phyloP scores from a whole-genome alignment of 345 rosid species.

The Aquilaria yunnanensis region DNA sequence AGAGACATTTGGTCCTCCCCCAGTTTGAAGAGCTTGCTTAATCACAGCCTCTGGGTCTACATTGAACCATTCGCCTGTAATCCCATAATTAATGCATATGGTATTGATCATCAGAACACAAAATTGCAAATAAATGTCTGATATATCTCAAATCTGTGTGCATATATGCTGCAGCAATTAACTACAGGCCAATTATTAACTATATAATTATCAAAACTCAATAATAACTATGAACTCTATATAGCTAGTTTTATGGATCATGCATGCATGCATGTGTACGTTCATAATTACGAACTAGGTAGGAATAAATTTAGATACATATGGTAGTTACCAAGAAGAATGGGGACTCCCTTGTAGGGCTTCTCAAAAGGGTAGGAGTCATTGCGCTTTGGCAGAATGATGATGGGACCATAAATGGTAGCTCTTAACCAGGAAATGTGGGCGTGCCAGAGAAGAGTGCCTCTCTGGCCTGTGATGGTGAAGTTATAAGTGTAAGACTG shows the following conservation, averaged over 20 bases:
- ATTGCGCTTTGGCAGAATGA: slow-evolving; percentile 45
- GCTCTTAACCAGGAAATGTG: slow-evolving; percentile 60
- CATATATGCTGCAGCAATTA: no score
- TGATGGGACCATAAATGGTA: slow-evolving; percentile 44
- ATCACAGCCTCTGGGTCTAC: slow-evolving; percentile 49
- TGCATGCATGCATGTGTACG: not conserved
- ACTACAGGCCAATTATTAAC: no score
- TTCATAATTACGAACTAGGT: not conserved
- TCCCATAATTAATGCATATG: not conserved
- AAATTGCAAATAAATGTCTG: no score
- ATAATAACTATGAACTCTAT: no score
- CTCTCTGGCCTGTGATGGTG: slow-evolving; percentile 57
- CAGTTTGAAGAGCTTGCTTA: slow-evolving; percentile 46
- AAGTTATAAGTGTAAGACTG: slow-evolving; percentile 46
- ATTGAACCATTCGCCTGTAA: slow-evolving; percentile 66
- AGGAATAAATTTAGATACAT: no score
- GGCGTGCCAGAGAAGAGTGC: slow-evolving; percentile 67
- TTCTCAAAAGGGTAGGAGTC: slow-evolving; percentile 46
- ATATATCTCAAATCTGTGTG: no score
- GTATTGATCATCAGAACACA: not conserved
- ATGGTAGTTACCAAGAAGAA: slow-evolving; percentile 35
- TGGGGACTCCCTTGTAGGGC: slow-evolving; percentile 55
- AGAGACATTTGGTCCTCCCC: slow-evolving; percentile 53
- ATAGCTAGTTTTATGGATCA: no score
- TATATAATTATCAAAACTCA: no score